These are phyloP conservation scores for Epichloe elymi DNA, from an alignment of 2,329 filamentous ascomycete genomes.

Conservation along the genomic window DNA sequence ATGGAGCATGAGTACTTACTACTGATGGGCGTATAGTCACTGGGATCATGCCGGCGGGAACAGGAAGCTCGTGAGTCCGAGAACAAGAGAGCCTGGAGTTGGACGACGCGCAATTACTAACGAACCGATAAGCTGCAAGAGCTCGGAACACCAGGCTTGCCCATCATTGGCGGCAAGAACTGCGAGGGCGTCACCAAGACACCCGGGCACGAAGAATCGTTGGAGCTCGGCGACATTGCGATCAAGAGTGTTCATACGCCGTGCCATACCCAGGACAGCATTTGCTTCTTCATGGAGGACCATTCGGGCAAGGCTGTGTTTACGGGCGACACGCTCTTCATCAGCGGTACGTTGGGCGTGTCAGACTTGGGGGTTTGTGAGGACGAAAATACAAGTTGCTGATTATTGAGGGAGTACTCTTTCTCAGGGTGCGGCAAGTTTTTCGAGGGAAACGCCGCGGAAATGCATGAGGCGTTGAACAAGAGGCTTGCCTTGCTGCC, in stretches of 20 bases:
- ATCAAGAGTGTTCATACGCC: slow-evolving; percentile 88
- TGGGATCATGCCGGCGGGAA: slow-evolving; percentile 94
- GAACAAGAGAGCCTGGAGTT: too few relatives aligned
- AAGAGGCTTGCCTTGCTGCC: slow-evolving; percentile 68
- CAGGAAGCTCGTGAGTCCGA: slow-evolving; percentile 44
- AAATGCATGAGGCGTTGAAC: slow-evolving; percentile 93
- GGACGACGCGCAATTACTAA: too few relatives aligned
- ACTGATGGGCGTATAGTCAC: slow-evolving; percentile 45
- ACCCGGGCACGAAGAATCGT: slow-evolving; percentile 60
- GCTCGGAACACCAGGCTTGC: slow-evolving; percentile 46
- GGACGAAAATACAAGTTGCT: too few relatives aligned
- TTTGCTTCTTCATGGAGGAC: slow-evolving; percentile 88
- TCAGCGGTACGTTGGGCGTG: slow-evolving; percentile 49
- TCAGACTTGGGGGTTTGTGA: background rate
- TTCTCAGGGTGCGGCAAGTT: slow-evolving; percentile 74
- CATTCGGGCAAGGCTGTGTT: slow-evolving; percentile 66
- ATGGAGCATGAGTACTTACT: background rate
- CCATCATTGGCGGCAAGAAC: slow-evolving; percentile 78
- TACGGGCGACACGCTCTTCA: slow-evolving; percentile 92
- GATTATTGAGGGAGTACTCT: too few relatives aligned
- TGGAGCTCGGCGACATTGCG: slow-evolving; percentile 71
- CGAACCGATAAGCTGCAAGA: slow-evolving; percentile 19
- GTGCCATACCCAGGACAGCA: slow-evolving; percentile 96
- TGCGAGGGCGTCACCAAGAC: slow-evolving; percentile 70
- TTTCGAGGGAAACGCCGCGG: slow-evolving; percentile 77